Evolutionary conservation across 129 eudicot species (phyloP).

Genomic region (Kitagawia praeruptora): DNA sequence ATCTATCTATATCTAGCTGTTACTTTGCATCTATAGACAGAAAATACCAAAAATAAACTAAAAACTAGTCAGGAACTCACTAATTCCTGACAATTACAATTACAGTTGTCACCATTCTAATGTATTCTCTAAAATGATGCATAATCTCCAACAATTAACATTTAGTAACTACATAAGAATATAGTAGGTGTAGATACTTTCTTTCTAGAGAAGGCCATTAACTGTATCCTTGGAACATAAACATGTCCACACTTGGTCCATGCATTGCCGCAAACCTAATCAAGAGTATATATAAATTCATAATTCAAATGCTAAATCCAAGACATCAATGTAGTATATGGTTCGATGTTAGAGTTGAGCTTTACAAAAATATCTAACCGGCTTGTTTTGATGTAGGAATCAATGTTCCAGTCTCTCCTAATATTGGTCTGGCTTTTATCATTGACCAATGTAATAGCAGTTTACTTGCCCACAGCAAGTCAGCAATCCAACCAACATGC

Average conservation of each 20-base stretch:
- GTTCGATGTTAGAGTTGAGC: not conserved
- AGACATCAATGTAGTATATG: not conserved
- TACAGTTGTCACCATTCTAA: not conserved
- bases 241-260: not conserved
- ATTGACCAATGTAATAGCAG: not conserved
- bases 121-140: not conserved
- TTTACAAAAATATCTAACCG: not conserved
- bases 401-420: too few relatives aligned
- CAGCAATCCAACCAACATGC: not conserved
- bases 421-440: too few relatives aligned
- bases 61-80: too few relatives aligned
- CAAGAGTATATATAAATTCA: not conserved
- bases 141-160: not conserved
- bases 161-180: not conserved
- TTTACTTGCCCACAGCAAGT: not conserved
- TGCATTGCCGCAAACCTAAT: not conserved
- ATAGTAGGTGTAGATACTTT: not conserved
- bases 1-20: too few relatives aligned
- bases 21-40: too few relatives aligned
- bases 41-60: too few relatives aligned
- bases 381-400: not conserved
- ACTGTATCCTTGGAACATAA: not conserved
- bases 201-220: not conserved
- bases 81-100: too few relatives aligned
- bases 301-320: not conserved